Evolutionary conservation across 2,329 filamentous ascomycete species (phyloP).

Genomic region (Pestalotiopsis sp.): DNA sequence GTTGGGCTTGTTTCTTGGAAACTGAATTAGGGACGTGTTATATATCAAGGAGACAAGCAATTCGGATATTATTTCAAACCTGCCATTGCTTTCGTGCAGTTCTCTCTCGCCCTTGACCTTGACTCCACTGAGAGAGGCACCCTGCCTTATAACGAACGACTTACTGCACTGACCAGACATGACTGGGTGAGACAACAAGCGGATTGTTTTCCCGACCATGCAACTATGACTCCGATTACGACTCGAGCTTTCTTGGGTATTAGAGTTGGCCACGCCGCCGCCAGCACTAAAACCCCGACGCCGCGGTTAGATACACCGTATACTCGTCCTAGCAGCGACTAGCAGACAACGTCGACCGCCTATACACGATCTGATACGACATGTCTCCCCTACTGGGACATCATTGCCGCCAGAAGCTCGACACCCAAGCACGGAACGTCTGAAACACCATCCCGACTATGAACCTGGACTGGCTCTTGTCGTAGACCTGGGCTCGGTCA

Average conservation of each 20-base stretch:
- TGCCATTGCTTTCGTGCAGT: too few relatives aligned
- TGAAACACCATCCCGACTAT: constrained; percentile 39
- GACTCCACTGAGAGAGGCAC: too few relatives aligned
- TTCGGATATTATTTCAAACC: too few relatives aligned
- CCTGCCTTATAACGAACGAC: too few relatives aligned
- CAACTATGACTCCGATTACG: background rate
- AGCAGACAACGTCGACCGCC: background rate
- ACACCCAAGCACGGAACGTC: constrained; percentile 38
- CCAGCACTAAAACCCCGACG: background rate
- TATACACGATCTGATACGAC: background rate
- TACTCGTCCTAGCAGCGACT: background rate
- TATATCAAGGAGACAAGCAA: too few relatives aligned
- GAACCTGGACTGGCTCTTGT: constrained; percentile 35
- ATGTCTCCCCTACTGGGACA: background rate
- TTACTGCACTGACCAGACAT: too few relatives aligned
- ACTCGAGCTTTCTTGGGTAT: background rate
- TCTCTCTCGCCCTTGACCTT: too few relatives aligned
- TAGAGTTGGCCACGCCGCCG: background rate
- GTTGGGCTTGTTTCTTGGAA: background rate
- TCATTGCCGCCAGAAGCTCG: constrained; percentile 2
- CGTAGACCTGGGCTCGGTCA: constrained; percentile 48
- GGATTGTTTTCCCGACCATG: background rate
- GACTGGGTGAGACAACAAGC: background rate
- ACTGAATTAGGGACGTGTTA: too few relatives aligned
- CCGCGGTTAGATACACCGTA: background rate